Evolutionary conservation across 306 rosid genomes (phyloP).

Genomic region (Sicyos edulis): DNA sequence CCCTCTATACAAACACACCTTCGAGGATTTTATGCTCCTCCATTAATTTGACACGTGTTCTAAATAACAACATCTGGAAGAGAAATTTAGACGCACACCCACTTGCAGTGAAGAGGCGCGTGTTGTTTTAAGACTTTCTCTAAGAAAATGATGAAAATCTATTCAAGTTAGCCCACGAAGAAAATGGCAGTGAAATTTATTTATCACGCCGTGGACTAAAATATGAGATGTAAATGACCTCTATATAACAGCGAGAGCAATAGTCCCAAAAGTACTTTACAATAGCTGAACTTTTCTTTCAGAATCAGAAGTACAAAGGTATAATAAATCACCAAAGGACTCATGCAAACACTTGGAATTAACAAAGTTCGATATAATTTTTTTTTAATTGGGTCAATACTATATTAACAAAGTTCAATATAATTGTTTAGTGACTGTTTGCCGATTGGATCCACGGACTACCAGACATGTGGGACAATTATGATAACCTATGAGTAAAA

Average conservation of each 20-base stretch:
- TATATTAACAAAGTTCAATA: not conserved
- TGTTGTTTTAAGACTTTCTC: constrained; percentile 6
- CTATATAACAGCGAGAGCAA: not conserved
- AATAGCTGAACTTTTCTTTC: not conserved
- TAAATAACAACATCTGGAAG: constrained; percentile 10
- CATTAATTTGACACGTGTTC: constrained; percentile 9
- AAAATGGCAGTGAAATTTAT: constrained; percentile 10
- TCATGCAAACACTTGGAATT: not conserved
- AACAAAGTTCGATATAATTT: not conserved
- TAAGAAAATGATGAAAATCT: not conserved
- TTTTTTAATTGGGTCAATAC: too few species aligned
- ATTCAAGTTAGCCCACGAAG: not conserved
- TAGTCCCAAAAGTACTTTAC: not conserved
- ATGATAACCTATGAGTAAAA: too few species aligned
- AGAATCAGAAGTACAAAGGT: not conserved
- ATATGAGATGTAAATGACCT: constrained; percentile 5
- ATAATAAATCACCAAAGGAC: not conserved
- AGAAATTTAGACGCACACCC: not conserved
- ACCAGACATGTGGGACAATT: too few species aligned
- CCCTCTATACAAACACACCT: too few species aligned
- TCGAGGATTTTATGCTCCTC: constrained; percentile 14
- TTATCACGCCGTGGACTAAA: constrained; percentile 3
- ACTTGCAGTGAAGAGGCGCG: constrained; percentile 6
- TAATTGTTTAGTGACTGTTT: not conserved
- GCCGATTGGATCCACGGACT: too few species aligned